Base-by-base conservation (phyloP, 805 yeast genomes). In the Candida cerambycidarum region DNA sequence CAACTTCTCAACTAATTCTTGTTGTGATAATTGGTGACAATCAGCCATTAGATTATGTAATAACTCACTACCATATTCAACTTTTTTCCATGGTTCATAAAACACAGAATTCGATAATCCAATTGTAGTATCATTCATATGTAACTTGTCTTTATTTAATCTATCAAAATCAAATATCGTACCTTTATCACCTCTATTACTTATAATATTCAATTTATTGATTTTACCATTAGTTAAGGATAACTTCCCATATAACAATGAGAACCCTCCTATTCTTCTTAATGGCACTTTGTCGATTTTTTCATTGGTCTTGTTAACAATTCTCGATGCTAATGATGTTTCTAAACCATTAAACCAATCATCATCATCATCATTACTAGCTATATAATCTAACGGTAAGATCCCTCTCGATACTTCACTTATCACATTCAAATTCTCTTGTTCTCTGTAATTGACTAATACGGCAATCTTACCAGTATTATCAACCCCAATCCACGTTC, bases 401-500 rank as follows among this genome's bases (percentile, higher is more conserved):
- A 69, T 47, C 1, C 86, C 86, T 32, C 86, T 62, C 1, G 83
- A 78, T 1, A 78, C 57, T 33, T 66, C 65, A 38, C 71, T 58
- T 11, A 56, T 42, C 1, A 47, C 35, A 37, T 50, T 61, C 45
- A 51, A 11, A 43, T 48, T 13, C 15, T 53, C 49, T 38, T 63
- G 61, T 52, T 85, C 93, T 37, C 86, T 65, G 57, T 78, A 81
- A 58, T 92, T 92, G 13, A 93, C 82, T 19, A 92, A 71, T 2
- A 85, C 85, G 0, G 95, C 85, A 1, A 90, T 44, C 45, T 74
- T 71, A 0, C 88, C 88, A 2, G 52, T 57, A 23, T 67, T 67
- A 31, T 79, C 73, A 1, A 85, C 74, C 0, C 96, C 97, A 1
- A 88, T 78, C 99, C 99, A 93, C 0, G 97, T 87, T 1, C 99